These are phyloP conservation scores for Epichloe hybrida DNA, from an alignment of 2,329 filamentous ascomycete species.

Conservation along the genomic window DNA sequence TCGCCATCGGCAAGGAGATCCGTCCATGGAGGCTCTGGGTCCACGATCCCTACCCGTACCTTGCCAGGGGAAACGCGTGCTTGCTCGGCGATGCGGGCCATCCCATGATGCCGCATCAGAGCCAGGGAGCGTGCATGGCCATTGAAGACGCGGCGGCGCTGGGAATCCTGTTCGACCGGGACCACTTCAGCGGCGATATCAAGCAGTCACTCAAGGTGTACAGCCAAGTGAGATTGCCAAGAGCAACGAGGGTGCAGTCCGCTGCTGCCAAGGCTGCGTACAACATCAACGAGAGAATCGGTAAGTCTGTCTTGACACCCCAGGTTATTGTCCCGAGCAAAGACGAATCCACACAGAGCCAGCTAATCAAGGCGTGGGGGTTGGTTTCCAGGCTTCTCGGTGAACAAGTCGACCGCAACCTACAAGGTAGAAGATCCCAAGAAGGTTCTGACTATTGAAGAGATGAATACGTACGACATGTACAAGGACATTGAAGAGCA, in stretches of 20 bases:
- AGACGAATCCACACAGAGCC: neutral
- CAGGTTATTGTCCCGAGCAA: no score
- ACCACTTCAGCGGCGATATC: constrained; percentile 33
- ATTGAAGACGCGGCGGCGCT: constrained; percentile 52
- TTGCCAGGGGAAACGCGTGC: constrained; percentile 36
- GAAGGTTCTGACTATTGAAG: constrained; percentile 51
- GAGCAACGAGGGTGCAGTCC: constrained; percentile 41
- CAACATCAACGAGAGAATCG: constrained; percentile 51
- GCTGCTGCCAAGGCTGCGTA: constrained; percentile 43
- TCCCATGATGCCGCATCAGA: constrained; percentile 55
- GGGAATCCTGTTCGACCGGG: constrained; percentile 43
- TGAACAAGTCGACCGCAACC: constrained; percentile 39
- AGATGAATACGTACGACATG: constrained; percentile 57
- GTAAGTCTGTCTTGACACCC: constrained; percentile 15
- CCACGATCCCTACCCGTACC: constrained; percentile 46
- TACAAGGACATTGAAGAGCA: constrained; percentile 39
- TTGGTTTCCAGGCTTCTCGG: constrained; percentile 38
- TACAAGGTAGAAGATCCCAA: constrained; percentile 51
- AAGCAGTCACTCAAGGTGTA: constrained; percentile 34
- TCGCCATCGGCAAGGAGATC: constrained; percentile 48
- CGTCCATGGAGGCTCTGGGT: constrained; percentile 51
- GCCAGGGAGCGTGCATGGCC: constrained; percentile 53
- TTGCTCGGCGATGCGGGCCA: constrained; percentile 54
- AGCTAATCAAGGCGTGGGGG: neutral
- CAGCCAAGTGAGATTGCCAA: constrained; percentile 37